Evolutionary conservation across 345 rosid genomes (phyloP).

Genomic region (Theobroma cacao): DNA sequence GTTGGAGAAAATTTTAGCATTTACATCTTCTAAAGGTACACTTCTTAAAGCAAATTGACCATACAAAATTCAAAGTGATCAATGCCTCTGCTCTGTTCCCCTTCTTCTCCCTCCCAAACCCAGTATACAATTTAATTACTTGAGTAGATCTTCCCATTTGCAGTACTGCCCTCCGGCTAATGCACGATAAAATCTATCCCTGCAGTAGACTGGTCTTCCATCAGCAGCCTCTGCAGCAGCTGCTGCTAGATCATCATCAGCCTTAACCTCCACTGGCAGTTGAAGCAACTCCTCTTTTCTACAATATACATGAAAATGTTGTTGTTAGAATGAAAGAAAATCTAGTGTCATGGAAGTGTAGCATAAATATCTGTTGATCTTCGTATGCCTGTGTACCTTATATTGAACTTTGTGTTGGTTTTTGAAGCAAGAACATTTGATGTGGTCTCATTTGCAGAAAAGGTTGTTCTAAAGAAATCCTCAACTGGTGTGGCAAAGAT

Average conservation of each 20-base stretch:
- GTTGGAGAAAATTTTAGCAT: background rate
- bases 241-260: conserved; percentile 79
- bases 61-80: conserved; percentile 4
- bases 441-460: conserved; percentile 35
- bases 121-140: conserved; percentile 18
- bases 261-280: conserved; percentile 62
- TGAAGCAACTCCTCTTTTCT: conserved; percentile 79
- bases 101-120: background rate
- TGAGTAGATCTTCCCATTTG: conserved; percentile 89
- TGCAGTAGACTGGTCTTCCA: conserved; percentile 95
- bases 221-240: conserved; percentile 97
- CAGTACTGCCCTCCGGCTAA: conserved; percentile 98
- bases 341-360: background rate
- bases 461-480: conserved; percentile 50
- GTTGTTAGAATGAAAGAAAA: background rate
- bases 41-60: conserved; percentile 3
- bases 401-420: conserved; percentile 50
- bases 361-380: conserved; percentile 5
- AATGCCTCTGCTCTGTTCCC: background rate
- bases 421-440: conserved; percentile 40
- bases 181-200: conserved; percentile 91
- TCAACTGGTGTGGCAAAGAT: conserved; percentile 80
- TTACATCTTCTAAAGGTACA: background rate
- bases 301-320: conserved; percentile 1
- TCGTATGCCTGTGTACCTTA: conserved; percentile 44